Conservation (phyloP, 352 stramenopile genomes). For the Globisporangium alternatum region DNA sequence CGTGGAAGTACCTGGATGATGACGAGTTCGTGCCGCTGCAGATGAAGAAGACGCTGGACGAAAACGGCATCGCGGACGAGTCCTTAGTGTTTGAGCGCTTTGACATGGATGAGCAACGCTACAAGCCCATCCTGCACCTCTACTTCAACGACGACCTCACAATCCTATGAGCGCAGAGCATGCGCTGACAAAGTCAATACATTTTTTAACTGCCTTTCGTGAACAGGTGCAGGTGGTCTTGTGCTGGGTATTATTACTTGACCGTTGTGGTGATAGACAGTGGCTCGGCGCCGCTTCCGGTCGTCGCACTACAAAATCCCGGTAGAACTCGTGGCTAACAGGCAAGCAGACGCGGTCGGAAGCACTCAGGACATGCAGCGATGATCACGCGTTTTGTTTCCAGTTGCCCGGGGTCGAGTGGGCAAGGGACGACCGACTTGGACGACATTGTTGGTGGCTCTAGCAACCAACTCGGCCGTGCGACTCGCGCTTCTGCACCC, state of each 20-base stretch:
- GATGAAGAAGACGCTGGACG: constrained; percentile 85
- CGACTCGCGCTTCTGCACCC: constrained; percentile 1
- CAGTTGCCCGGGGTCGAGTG: not conserved
- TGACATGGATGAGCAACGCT: constrained; percentile 86
- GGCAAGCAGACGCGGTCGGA: no score
- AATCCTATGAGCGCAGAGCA: constrained; percentile 33
- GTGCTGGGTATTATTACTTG: constrained; percentile 1
- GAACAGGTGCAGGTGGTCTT: not conserved
- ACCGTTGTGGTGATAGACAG: not conserved
- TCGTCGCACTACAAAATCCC: not conserved
- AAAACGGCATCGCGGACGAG: constrained; percentile 89
- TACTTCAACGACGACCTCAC: constrained; percentile 95
- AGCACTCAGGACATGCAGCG: not conserved
- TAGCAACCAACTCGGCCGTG: not conserved
- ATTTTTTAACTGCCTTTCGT: not conserved
- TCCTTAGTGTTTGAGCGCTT: constrained; percentile 74
- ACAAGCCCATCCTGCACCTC: constrained; percentile 86
- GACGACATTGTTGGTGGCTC: not conserved
- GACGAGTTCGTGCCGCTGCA: constrained; percentile 87
- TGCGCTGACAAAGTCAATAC: not conserved
- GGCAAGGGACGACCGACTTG: not conserved
- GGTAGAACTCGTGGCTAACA: no score
- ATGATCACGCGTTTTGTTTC: constrained; percentile 18
- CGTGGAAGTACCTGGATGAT: constrained; percentile 87
- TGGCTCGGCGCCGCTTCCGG: not conserved